Base-by-base conservation (phyloP, 768 basidiomycete genomes). In the Tulasnella sp. region DNA sequence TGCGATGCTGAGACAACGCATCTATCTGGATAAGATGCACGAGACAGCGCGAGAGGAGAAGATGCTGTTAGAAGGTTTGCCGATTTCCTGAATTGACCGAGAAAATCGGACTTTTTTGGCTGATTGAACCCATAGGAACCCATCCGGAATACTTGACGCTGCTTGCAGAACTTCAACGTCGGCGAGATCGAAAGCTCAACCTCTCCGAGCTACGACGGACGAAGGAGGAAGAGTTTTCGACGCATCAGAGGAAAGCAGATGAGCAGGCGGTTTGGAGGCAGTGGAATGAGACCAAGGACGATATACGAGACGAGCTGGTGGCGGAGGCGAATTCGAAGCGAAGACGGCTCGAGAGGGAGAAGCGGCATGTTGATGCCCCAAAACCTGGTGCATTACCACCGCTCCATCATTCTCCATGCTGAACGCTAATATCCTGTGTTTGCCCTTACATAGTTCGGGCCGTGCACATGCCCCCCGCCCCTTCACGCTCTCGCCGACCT, bases 21-120 rank as follows among this genome's bases (percentile, higher is more conserved):
- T 97, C 15, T 97, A 93, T 69, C 76, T 97, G 19, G 94, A 98
- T 72, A 87, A 92, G 69, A 92, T 97, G 90, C 87, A 92, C 42
- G 82, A 80, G 3, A 73, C 94, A 7, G 85, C 87, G 31, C 85
- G 84, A 80, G 94, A 98, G 70, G 92, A 97, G 67, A 73, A 79
- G 12, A 74, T 92, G 65, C 77, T 98, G 22, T 74, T 79, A 27
- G 79, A 84, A 44, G 87, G 92, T 92, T 64, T 65, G 82, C 53
- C 22, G 3, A 8, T 21, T 10, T 17, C 25, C 24, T 51, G 5
- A 15, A 29, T 49, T 7, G 21, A 24, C 29, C 22, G 24, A 17
- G 4, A 45, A 34, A 57, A 60, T 51, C 46, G 42, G 44, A 38
- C 53, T 50, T 53, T 21, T 9, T 22, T 31, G 17, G 41, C 24